Percentiles rank a stretch among this genome's conserved stretches.
These are phyloP conservation scores for Gastrolobium villosum DNA, from an alignment of 306 rosid species.

Conservation along the genomic window DNA sequence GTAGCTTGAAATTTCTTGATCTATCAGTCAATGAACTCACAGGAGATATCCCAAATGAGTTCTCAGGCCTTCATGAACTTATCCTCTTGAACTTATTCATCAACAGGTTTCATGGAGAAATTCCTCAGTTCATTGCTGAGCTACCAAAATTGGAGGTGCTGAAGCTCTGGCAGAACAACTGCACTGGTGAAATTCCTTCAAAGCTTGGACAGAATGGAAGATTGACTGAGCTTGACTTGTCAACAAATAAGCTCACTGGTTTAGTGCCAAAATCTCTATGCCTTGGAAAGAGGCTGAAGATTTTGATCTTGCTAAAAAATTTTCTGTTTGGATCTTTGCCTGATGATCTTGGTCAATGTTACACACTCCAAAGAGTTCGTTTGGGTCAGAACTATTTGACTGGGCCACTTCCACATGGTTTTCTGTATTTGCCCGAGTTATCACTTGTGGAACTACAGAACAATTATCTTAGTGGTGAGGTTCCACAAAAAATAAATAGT, in stretches of 20 bases:
- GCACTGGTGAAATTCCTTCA: constrained; percentile 80
- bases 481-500: constrained; percentile 50
- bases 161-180: constrained; percentile 87
- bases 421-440: constrained; percentile 77
- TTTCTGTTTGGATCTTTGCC: constrained; percentile 83
- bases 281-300: constrained; percentile 60
- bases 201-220: constrained; percentile 77
- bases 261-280: constrained; percentile 66
- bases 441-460: constrained; percentile 70
- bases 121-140: constrained; percentile 70
- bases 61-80: constrained; percentile 68
- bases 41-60: constrained; percentile 74
- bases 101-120: constrained; percentile 82
- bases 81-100: constrained; percentile 75
- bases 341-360: constrained; percentile 73
- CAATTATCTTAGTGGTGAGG: constrained; percentile 74
- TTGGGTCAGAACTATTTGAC: constrained; percentile 84
- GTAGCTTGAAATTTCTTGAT: constrained; percentile 69
- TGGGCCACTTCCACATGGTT: constrained; percentile 73
- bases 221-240: constrained; percentile 71
- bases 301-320: constrained; percentile 70
- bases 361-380: constrained; percentile 70
- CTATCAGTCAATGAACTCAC: constrained; percentile 78
- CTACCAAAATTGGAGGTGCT: constrained; percentile 71
- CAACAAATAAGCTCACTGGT: constrained; percentile 87